Base-by-base conservation (phyloP, 768 basidiomycete genomes). In the Punctularia strigosozonata region DNA sequence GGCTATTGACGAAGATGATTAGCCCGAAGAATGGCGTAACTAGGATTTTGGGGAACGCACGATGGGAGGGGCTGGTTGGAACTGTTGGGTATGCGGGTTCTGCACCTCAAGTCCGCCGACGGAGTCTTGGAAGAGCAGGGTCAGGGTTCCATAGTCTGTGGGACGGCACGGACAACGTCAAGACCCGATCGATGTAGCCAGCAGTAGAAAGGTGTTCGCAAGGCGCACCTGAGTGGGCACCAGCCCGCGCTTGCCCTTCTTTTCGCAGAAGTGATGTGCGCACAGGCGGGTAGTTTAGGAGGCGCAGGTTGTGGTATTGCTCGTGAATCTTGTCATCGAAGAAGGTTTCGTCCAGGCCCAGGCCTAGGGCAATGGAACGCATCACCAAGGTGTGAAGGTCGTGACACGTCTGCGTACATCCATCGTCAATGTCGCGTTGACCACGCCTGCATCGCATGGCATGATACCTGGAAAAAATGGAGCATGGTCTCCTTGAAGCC, bases 51-150 rank as follows among this genome's bases (percentile, higher is more conserved):
- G n/a, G n/a, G 28, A 18, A 57, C 77, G 44, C 59, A 89, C 85
- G 28, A 89, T 77, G 3, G 87, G 87, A 1, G 62, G 70, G 0
- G 84, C 87, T 30, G 84, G 71, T 42, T 81, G 66, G 55, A 75
- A 90, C 15, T 64, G 55, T 14, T 72, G 71, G 1, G 83, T 87
- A 47, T 80, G 77, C 7, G 83, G 84, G 48, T 87, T 82, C 49
- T 81, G 75, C 6, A 87, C 83, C 53, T 90, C 79, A 24, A 88
- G 64, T 4, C 87, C 87, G 8, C 87, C 86, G 69, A 77, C 76
- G 13, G 67, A 64, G 49, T 87, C 86, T 57, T 88, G 86, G 59
- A 87, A 88, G 8, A 88, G 65, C 25, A 88, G 60, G 0, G 85
- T 86, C 45, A 88, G 54, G n/a, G 83, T 80, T 3, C 85, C 85